A percentile compares a stretch with the other conserved stretches of the same genome.
phyloP scores from a whole-genome alignment of 2,329 filamentous ascomycete genomes.

The Pseudocercospora ulei region DNA sequence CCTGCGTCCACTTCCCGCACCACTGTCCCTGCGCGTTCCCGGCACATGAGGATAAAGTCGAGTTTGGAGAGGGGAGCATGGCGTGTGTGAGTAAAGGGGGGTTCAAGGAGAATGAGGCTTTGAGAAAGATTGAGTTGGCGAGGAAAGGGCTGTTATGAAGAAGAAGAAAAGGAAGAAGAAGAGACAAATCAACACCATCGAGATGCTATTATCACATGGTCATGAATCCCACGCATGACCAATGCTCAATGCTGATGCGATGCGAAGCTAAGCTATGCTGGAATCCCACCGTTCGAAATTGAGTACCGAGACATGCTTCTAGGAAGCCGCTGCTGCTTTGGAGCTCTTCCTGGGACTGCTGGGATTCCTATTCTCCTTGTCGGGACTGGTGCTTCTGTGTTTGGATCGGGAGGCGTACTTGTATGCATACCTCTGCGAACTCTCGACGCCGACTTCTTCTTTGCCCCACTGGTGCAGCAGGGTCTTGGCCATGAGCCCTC shows the following conservation, averaged over 20 bases:
- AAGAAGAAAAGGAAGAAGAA: neutral
- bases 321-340: neutral
- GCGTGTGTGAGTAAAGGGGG: slow-evolving; percentile 68
- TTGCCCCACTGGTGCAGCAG: slow-evolving; percentile 78
- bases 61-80: slow-evolving; percentile 63
- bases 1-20: slow-evolving; percentile 91
- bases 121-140: slow-evolving; percentile 67
- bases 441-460: slow-evolving; percentile 32
- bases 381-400: slow-evolving; percentile 6
- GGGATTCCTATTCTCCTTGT: slow-evolving; percentile 15
- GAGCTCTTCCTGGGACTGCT: slow-evolving; percentile 4
- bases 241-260: neutral
- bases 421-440: slow-evolving; percentile 33
- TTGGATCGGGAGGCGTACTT: slow-evolving; percentile 21
- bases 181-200: neutral
- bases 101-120: slow-evolving; percentile 60
- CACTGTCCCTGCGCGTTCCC: slow-evolving; percentile 87
- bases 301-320: too few relatives aligned
- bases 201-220: neutral
- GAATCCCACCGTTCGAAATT: too few relatives aligned
- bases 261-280: slow-evolving; percentile 2
- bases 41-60: slow-evolving; percentile 53
- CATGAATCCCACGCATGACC: neutral
- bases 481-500: slow-evolving; percentile 37
- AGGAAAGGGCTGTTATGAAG: slow-evolving; percentile 62